Evolutionary conservation across 176 grass and related monocot species (phyloP).

Genomic region (Elaeis guineensis): DNA sequence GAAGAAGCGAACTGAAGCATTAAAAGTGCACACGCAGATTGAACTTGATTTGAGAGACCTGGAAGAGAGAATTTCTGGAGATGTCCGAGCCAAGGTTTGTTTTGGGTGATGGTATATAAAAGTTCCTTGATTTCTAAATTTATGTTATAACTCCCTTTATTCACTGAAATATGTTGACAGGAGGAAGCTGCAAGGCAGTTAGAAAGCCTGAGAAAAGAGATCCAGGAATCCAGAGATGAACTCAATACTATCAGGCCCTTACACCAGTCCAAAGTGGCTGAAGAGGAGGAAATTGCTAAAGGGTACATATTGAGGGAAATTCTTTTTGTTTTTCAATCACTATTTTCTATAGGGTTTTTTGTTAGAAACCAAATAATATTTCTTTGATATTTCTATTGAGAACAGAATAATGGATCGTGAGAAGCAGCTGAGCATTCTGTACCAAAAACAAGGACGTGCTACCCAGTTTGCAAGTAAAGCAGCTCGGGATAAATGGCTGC

Average conservation of each 20-base stretch:
- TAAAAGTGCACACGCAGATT: slow-evolving; percentile 72
- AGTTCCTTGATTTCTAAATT: slow-evolving; percentile 9
- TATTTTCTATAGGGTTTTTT: neutral
- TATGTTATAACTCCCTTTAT: slow-evolving; percentile 3
- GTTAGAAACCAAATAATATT: slow-evolving; percentile 12
- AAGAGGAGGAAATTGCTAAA: slow-evolving; percentile 93
- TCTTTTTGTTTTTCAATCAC: slow-evolving; percentile 10
- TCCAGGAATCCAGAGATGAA: slow-evolving; percentile 79
- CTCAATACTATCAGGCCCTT: slow-evolving; percentile 67
- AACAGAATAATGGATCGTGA: slow-evolving; percentile 93
- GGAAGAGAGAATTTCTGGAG: slow-evolving; percentile 69
- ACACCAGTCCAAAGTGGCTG: slow-evolving; percentile 64
- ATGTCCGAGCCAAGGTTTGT: slow-evolving; percentile 74
- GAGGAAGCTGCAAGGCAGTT: slow-evolving; percentile 76
- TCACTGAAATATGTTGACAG: slow-evolving; percentile 25
- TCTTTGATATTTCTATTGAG: slow-evolving; percentile 24
- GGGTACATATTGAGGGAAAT: slow-evolving; percentile 33
- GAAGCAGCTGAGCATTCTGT: slow-evolving; percentile 93
- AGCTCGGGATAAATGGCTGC: slow-evolving; percentile 85
- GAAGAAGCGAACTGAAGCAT: slow-evolving; percentile 66
- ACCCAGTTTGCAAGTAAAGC: slow-evolving; percentile 90
- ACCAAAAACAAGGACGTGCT: slow-evolving; percentile 96
- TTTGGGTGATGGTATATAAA: slow-evolving; percentile 18
- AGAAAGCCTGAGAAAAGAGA: slow-evolving; percentile 62
- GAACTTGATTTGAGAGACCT: slow-evolving; percentile 93